Evolutionary conservation across 2,329 filamentous ascomycete species (phyloP), one percentile per base, ranked within the genome.

Genomic region (Rhynchosporium graminicola): DNA sequence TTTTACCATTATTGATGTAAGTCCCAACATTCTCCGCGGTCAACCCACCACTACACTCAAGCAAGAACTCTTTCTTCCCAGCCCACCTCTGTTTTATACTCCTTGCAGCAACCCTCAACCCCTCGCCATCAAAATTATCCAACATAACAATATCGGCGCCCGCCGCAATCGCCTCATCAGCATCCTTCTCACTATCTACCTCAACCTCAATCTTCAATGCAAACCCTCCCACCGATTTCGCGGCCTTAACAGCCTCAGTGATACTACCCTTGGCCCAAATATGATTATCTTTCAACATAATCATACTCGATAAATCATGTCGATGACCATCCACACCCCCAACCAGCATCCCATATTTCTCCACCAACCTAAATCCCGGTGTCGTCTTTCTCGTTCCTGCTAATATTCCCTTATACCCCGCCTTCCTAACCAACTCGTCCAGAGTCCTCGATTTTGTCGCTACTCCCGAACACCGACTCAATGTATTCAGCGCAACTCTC

Each of bases 201-300:
- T 99, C 94, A 29, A 99, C 95, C 79, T 99, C 95, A 46, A 99
- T 84, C 82, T 98, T 99, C 63, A 97, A 82, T 46, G 90, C 87
- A 77, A 98, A 99, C 0, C 95, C 95, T 8, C 87, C 94, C 0
- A 89, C 91, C 10, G 87, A 82, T 75, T 91, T 91, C 29, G 95
- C 95, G 2, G 94, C 91, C 46, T 80, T 80, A 29, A 99, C 93
- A 5, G 95, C 95, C 28, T 90, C 86, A 1, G 89, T 87, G 76
- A 99, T 98, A 74, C 89, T 91, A 31, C 89, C 89, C 59, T 90
- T 88, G 66, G 91, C 92, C 89, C 94, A 97, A 62, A 99, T 89
- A 77, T 99, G 95, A 77, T 99, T 99, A 78, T 99, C 95, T 80
- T 99, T 99, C 68, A 99, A 83, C 95, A 99, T 99, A 61, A 93